Evolutionary conservation across 2,329 filamentous ascomycete species (phyloP).

Genomic region (Raffaelea ambrosiae): DNA sequence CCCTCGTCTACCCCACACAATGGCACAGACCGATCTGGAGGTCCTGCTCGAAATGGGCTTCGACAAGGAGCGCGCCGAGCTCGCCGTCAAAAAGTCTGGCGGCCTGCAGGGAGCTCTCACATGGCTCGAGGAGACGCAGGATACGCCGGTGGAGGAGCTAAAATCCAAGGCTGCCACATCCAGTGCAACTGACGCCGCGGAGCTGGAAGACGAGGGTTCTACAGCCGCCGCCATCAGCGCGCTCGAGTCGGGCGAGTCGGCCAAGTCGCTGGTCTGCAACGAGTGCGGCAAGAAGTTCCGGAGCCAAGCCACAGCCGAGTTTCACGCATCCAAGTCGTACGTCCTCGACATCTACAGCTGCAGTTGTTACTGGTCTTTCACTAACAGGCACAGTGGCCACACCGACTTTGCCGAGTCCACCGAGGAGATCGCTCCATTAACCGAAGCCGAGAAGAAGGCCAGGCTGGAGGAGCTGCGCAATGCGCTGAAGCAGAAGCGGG

Average conservation of each 20-base stretch:
- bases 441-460: constrained; percentile 83
- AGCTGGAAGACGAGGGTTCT: constrained; percentile 33
- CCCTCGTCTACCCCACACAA: constrained; percentile 17
- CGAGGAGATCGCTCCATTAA: constrained; percentile 83
- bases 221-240: constrained; percentile 46
- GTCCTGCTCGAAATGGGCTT: constrained; percentile 68
- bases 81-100: constrained; percentile 78
- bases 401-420: constrained; percentile 88
- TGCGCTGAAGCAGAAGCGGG: constrained; percentile 64
- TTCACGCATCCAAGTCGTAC: constrained; percentile 80
- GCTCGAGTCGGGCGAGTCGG: constrained; percentile 62
- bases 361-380: not conserved
- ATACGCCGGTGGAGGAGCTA: constrained; percentile 78
- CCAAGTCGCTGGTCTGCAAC: constrained; percentile 82
- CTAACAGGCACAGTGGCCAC: constrained; percentile 52
- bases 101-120: constrained; percentile 80
- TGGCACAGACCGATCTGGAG: constrained; percentile 52
- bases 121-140: constrained; percentile 89
- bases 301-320: constrained; percentile 72
- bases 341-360: constrained; percentile 22
- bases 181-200: constrained; percentile 18
- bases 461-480: constrained; percentile 66
- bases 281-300: constrained; percentile 91
- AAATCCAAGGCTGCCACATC: constrained; percentile 24
- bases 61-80: constrained; percentile 68